A percentile compares a stretch with the other conserved stretches of the same genome.
These are phyloP conservation scores for Pseudoturritis turrita DNA, from an alignment of 345 rosid genomes.

Conservation along the genomic window DNA sequence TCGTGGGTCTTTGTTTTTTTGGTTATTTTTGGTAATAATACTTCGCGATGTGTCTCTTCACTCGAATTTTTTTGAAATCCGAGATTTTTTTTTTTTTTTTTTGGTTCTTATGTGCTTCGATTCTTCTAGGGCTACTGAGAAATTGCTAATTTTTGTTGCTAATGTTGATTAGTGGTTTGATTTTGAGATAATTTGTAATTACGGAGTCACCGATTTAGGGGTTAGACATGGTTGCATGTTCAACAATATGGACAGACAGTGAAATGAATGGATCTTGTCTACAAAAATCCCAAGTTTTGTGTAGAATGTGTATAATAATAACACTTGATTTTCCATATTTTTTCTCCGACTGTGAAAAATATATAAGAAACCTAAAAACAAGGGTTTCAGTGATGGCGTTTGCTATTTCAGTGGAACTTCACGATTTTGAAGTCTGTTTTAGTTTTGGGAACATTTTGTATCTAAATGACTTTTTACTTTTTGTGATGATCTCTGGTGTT, in stretches of 20 bases:
- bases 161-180: neutral
- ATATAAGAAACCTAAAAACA: neutral
- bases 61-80: neutral
- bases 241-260: neutral
- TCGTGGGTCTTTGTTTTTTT: neutral
- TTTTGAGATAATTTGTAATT: constrained; percentile 12
- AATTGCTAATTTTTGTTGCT: neutral
- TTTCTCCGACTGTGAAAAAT: neutral
- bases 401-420: neutral
- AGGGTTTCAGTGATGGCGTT: neutral
- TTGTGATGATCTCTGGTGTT: neutral
- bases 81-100: neutral
- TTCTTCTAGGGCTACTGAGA: constrained; percentile 1
- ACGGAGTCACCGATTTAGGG: constrained; percentile 5
- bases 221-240: constrained; percentile 31
- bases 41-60: neutral
- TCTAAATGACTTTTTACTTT: too few relatives aligned
- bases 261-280: neutral
- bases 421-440: neutral
- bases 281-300: neutral
- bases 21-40: constrained; percentile 4
- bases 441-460: neutral
- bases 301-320: neutral
- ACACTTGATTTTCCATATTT: neutral
- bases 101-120: neutral